A percentile compares a stretch with the other conserved stretches of the same genome.
Evolutionary conservation across 169 alveolate genomes (phyloP).

Genomic region (Eimeria tenella): DNA sequence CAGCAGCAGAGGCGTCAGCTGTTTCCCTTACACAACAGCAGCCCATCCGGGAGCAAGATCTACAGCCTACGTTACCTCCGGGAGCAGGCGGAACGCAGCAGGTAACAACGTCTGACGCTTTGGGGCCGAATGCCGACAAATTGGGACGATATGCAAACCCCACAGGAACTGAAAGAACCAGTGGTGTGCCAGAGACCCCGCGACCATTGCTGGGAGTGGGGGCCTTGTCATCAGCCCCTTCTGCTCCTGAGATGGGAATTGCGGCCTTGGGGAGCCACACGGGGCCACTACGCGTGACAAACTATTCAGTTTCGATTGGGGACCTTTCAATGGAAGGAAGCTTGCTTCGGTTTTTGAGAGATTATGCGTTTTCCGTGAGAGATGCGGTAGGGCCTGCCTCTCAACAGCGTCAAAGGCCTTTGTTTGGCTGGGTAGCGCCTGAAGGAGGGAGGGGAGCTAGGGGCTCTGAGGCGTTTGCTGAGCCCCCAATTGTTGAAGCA

Average conservation of each 20-base stretch:
- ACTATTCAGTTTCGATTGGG: slow-evolving; percentile 66
- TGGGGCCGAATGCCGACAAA: neutral
- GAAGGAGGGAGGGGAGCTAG: neutral
- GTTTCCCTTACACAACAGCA: slow-evolving; percentile 39
- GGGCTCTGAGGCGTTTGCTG: neutral
- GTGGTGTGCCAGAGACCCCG: neutral
- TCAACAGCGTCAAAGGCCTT: slow-evolving; percentile 41
- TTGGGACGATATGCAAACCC: neutral
- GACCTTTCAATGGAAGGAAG: slow-evolving; percentile 69
- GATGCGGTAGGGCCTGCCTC: slow-evolving; percentile 28
- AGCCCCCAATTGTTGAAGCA: neutral
- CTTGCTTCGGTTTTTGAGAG: slow-evolving; percentile 33
- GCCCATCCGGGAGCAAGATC: slow-evolving; percentile 28
- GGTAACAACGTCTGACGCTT: neutral
- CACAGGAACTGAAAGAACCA: neutral
- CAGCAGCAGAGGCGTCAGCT: slow-evolving; percentile 29
- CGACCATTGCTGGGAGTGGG: neutral
- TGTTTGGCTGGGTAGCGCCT: slow-evolving; percentile 27
- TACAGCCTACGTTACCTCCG: neutral
- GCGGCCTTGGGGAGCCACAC: neutral
- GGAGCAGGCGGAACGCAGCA: neutral
- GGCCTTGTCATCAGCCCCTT: neutral
- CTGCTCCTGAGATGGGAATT: neutral
- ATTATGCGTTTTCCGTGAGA: slow-evolving; percentile 16
- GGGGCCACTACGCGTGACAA: slow-evolving; percentile 33